These are phyloP conservation scores for Blastocystis sp. DNA, from an alignment of 352 stramenopile genomes.

Conservation along the genomic window DNA sequence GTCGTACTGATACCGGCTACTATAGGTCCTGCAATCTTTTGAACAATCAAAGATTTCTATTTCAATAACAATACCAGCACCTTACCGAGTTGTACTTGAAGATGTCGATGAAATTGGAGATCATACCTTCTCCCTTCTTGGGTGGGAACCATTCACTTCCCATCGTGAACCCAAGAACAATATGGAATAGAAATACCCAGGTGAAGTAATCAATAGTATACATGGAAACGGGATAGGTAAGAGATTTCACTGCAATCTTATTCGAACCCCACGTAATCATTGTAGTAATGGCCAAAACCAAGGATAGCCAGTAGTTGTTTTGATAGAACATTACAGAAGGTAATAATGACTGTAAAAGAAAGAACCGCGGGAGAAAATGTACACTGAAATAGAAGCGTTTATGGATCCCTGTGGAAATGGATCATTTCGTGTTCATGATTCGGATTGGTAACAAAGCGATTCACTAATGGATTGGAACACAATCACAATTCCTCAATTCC, in stretches of 20 bases:
- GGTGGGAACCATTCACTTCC: conserved; percentile 46
- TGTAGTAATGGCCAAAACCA: conserved; percentile 44
- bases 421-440: too few species aligned
- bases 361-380: too few species aligned
- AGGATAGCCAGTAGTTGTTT: conserved; percentile 28
- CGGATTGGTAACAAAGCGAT: too few species aligned
- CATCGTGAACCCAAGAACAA: conserved; percentile 57
- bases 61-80: not conserved
- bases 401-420: too few species aligned
- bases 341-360: not conserved
- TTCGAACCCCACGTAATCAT: conserved; percentile 61
- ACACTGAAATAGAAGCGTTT: too few species aligned
- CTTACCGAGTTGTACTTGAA: conserved; percentile 51
- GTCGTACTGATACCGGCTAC: conserved; percentile 14
- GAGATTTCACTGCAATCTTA: conserved; percentile 60
- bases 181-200: conserved; percentile 52
- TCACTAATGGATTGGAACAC: too few species aligned
- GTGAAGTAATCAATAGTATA: conserved; percentile 61
- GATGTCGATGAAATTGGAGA: conserved; percentile 44
- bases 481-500: too few species aligned
- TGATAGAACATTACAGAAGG: not conserved
- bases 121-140: conserved; percentile 34
- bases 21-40: conserved; percentile 20
- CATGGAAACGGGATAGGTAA: conserved; percentile 47
- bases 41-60: conserved; percentile 7